Conservation (phyloP, 805 yeast species). For the Candida yuanshanica region DNA sequence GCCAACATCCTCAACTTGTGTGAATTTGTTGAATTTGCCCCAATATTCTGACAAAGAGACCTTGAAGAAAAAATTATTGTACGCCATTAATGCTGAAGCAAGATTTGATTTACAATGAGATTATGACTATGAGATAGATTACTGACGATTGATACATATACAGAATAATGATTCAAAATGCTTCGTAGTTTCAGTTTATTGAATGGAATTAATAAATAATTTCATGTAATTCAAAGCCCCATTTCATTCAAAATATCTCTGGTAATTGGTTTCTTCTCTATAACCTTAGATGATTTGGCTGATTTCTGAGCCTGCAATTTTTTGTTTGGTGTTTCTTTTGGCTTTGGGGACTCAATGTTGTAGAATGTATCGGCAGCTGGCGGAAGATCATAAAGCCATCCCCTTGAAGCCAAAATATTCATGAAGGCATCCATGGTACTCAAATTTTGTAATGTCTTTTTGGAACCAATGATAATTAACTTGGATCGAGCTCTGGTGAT, state of each 20-base stretch:
- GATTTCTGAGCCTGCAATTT: conserved; percentile 3
- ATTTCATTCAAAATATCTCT: conserved; percentile 19
- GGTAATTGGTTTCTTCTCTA: conserved; percentile 11
- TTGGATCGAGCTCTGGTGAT: conserved; percentile 87
- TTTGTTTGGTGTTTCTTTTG: conserved; percentile 1
- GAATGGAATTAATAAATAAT: too few species aligned
- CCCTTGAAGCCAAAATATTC: conserved; percentile 44
- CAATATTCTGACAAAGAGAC: conserved; percentile 60
- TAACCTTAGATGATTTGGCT: conserved; percentile 10
- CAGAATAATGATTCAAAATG: too few species aligned
- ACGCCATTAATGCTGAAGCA: conserved; percentile 76
- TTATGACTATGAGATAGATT: not conserved
- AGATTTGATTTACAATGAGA: conserved; percentile 65
- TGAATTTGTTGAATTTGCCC: conserved; percentile 80
- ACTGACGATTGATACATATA: too few species aligned
- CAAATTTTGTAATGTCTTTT: conserved; percentile 47
- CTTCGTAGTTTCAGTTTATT: too few species aligned
- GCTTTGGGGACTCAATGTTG: conserved; percentile 1
- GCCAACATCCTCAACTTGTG: conserved; percentile 94
- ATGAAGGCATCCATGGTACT: conserved; percentile 56
- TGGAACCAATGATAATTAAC: conserved; percentile 78
- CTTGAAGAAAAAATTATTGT: conserved; percentile 59
- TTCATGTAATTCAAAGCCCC: conserved; percentile 4
- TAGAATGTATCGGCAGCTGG: conserved; percentile 18
- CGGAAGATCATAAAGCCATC: conserved; percentile 64